Evolutionary conservation across 352 stramenopile species (phyloP), one percentile per base, ranked within the genome.

Genomic region (Phytophthora vignae): DNA sequence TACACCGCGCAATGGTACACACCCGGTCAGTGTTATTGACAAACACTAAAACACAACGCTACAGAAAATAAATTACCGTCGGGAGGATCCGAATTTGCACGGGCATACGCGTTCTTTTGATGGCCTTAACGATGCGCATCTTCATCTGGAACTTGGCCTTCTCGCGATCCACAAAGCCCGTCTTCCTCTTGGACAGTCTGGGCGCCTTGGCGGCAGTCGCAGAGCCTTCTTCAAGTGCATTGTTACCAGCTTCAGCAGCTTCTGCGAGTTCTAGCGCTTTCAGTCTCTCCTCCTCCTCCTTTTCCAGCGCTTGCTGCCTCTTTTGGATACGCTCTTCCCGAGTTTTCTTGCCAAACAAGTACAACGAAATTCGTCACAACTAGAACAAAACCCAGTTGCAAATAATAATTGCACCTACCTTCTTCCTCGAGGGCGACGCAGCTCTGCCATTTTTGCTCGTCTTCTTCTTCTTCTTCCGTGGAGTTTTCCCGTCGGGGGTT

Each of bases 81-180:
- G 84, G 91, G 29, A 91, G 81, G 25, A 94, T 84, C 1, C 87
- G 82, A 19, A 93, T 73, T 74, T 94, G 87, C 49, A 88, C 63
- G 1, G 85, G 84, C 57, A 93, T 90, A 3, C 82, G 84, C 52
- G 86, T 91, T 21, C 81, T 71, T 12, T 74, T 69, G 22, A 93
- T 86, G 2, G 85, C 74, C 17, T 78, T 77, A 1, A 74, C 71
- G 71, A 88, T 83, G 9, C 81, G 81, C 50, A 92, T 56, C 21
- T 82, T 82, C 8, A 93, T 60, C n/a, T 85, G 78, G 10, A 92
- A 60, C 50, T 88, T 88, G 7, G 79, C 74, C 21, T 81, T 86
- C 61, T 91, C 81, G 2, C 84, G 73, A 17, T 78, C 72, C 1
- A 91, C 44, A 65, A 93, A 87, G n/a, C 78, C 82, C 2, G 60